Evolutionary conservation across 139 green algal species (phyloP).

Genomic region (Picochlorum sp.): DNA sequence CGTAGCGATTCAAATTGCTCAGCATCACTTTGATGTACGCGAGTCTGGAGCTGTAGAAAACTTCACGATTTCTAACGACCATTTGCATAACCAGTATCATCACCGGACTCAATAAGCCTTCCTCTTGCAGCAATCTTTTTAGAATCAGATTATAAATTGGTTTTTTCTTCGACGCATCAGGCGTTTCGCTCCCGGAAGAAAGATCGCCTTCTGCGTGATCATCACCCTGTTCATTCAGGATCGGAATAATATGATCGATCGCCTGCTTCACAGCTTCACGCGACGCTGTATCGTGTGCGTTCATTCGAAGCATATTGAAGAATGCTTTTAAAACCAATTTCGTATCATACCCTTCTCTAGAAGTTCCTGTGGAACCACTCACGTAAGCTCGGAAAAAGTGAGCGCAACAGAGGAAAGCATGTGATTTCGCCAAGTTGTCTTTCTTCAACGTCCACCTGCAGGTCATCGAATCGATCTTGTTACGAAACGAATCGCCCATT

Average conservation of each 20-base stretch:
- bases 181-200: background rate
- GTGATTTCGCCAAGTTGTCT: constrained; percentile 69
- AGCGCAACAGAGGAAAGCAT: constrained; percentile 81
- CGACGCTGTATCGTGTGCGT: constrained; percentile 58
- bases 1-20: constrained; percentile 63
- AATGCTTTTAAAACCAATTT: constrained; percentile 13
- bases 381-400: constrained; percentile 77
- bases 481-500: background rate
- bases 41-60: constrained; percentile 67
- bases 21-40: constrained; percentile 91
- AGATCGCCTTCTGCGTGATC: background rate
- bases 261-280: constrained; percentile 60
- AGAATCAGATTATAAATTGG: constrained; percentile 11
- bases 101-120: constrained; percentile 1
- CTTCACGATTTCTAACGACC: constrained; percentile 73
- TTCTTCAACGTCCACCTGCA: constrained; percentile 51
- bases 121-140: constrained; percentile 13
- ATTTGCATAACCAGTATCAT: constrained; percentile 57
- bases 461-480: background rate
- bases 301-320: constrained; percentile 54
- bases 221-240: constrained; percentile 25
- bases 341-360: background rate
- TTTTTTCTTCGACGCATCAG: background rate
- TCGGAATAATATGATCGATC: constrained; percentile 82
- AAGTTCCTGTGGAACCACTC: background rate